These are phyloP conservation scores for Kazachstania bromeliacearum DNA, from an alignment of 805 yeast genomes.

Conservation along the genomic window DNA sequence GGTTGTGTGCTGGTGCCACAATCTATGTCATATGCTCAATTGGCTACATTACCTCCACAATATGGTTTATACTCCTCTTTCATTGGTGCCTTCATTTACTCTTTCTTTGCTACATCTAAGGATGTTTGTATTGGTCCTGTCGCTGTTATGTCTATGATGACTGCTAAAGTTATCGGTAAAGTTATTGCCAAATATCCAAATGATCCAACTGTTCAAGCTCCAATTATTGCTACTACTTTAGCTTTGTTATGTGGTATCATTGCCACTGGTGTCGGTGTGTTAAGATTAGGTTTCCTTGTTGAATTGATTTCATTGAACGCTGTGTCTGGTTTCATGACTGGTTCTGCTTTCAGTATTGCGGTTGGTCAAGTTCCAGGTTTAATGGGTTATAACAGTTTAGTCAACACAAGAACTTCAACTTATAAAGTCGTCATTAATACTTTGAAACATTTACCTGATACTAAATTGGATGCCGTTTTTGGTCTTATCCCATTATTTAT, in stretches of 20 bases:
- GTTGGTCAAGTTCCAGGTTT: constrained; percentile 81
- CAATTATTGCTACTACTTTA: constrained; percentile 70
- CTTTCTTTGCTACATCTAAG: constrained; percentile 88
- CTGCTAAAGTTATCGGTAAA: constrained; percentile 61
- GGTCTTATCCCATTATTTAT: constrained; percentile 68
- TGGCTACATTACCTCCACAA: constrained; percentile 73
- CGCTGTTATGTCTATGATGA: constrained; percentile 88
- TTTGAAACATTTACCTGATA: constrained; percentile 57
- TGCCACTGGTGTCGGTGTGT: constrained; percentile 70
- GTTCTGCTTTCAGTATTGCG: constrained; percentile 78
- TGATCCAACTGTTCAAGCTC: constrained; percentile 38
- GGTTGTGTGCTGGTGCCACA: constrained; percentile 92
- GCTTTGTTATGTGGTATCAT: constrained; percentile 80
- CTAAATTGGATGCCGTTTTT: constrained; percentile 79
- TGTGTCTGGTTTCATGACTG: constrained; percentile 90
- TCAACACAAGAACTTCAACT: constrained; percentile 66
- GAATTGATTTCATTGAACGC: constrained; percentile 89
- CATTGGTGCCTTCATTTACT: constrained; percentile 80
- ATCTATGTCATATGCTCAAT: constrained; percentile 87
- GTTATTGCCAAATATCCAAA: constrained; percentile 46
- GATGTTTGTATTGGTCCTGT: constrained; percentile 96
- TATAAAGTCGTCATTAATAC: constrained; percentile 62
- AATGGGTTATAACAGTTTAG: constrained; percentile 60
- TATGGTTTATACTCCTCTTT: constrained; percentile 88
- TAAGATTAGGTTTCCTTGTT: constrained; percentile 78